These are phyloP conservation scores for Macrolepiota fuliginosa DNA, from an alignment of 768 basidiomycete genomes.

Conservation along the genomic window DNA sequence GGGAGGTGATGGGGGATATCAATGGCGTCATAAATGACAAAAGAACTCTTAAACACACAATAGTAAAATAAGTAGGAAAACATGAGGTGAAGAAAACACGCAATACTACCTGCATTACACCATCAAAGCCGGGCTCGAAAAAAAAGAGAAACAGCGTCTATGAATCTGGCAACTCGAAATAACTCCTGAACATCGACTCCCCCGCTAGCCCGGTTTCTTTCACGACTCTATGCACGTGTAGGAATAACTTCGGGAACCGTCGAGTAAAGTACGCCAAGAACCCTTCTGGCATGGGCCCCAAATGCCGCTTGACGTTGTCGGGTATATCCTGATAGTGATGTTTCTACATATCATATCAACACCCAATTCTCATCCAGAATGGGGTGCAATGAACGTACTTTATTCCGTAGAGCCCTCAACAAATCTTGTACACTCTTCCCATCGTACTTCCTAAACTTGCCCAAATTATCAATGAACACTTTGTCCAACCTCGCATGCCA, in stretches of 20 bases:
- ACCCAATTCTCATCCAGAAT: background rate
- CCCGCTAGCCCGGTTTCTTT: slow-evolving; percentile 63
- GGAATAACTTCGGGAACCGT: slow-evolving; percentile 87
- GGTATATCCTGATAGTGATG: slow-evolving; percentile 98
- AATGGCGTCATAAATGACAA: no score
- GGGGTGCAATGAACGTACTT: slow-evolving; percentile 54
- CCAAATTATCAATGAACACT: slow-evolving; percentile 88
- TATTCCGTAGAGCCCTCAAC: no score
- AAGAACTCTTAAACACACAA: no score
- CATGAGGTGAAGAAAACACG: no score
- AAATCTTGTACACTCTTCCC: slow-evolving; percentile 89
- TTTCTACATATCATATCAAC: slow-evolving; percentile 54
- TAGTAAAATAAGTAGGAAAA: no score
- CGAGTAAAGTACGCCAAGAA: slow-evolving; percentile 91
- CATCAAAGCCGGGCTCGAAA: no score
- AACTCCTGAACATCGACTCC: slow-evolving; percentile 90
- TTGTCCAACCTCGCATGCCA: slow-evolving; percentile 89
- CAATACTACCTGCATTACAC: no score
- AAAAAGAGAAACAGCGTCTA: no score
- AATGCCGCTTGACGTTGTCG: slow-evolving; percentile 81
- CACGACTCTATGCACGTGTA: slow-evolving; percentile 90
- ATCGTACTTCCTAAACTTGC: slow-evolving; percentile 98
- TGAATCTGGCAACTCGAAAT: no score
- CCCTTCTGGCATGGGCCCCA: slow-evolving; percentile 91
- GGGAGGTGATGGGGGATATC: no score